A percentile compares a stretch with the other conserved stretches of the same genome.
These are phyloP conservation scores for Nigrograna mackinnonii DNA, from an alignment of 2,329 filamentous ascomycete genomes.

Conservation along the genomic window DNA sequence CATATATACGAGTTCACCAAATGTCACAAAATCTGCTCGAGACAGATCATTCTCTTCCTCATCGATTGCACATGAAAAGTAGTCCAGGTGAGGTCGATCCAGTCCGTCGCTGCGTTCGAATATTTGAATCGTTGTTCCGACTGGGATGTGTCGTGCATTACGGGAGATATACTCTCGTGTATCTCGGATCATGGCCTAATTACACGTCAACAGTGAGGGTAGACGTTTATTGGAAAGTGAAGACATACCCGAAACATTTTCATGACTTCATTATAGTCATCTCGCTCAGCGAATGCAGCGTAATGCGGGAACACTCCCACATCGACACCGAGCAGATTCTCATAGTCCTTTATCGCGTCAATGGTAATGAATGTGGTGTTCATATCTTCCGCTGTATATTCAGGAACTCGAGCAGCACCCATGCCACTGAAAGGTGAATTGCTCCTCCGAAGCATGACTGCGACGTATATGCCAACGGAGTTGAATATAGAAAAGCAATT, in stretches of 20 bases:
- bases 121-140: slow-evolving; percentile 6
- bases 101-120: not conserved
- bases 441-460: slow-evolving; percentile 8
- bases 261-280: too few species aligned
- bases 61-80: slow-evolving; percentile 9
- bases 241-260: not conserved
- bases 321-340: slow-evolving; percentile 12
- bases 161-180: slow-evolving; percentile 12
- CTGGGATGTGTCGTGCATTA: slow-evolving; percentile 12
- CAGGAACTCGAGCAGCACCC: not conserved
- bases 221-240: too few species aligned
- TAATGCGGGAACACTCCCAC: slow-evolving; percentile 6
- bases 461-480: slow-evolving; percentile 13
- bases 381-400: slow-evolving; percentile 1
- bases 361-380: slow-evolving; percentile 10
- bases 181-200: slow-evolving; percentile 12
- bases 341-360: slow-evolving; percentile 17
- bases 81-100: not conserved
- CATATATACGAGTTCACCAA: too few species aligned
- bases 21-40: slow-evolving; percentile 8
- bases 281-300: too few species aligned
- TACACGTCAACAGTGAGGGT: not conserved
- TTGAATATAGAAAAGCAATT: slow-evolving; percentile 19
- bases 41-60: slow-evolving; percentile 3
- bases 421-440: not conserved